Evolutionary conservation across 2,329 filamentous ascomycete genomes (phyloP).

Genomic region (Penicillium sp.): DNA sequence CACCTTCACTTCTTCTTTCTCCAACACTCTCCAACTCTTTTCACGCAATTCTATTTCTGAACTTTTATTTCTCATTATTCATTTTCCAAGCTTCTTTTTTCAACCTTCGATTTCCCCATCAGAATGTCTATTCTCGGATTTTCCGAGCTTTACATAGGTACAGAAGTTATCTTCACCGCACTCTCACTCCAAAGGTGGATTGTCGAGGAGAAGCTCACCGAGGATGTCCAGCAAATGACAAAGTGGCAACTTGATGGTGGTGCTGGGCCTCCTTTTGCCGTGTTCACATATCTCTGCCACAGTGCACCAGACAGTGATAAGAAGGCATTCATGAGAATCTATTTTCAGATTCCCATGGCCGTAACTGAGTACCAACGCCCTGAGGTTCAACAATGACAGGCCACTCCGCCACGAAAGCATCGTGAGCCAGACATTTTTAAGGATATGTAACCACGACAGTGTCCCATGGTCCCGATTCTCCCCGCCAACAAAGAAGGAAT

Average conservation of each 20-base stretch:
- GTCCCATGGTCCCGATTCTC: neutral
- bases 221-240: neutral
- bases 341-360: neutral
- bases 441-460: neutral
- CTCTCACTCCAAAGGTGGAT: neutral
- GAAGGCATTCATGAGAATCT: neutral
- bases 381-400: neutral
- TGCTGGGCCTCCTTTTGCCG: neutral
- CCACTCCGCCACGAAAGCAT: neutral
- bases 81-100: too few relatives aligned
- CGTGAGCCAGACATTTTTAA: neutral
- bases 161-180: neutral
- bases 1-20: too few relatives aligned
- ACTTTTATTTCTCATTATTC: too few relatives aligned
- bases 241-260: neutral
- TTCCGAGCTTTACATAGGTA: neutral
- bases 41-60: too few relatives aligned
- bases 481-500: neutral
- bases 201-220: slow-evolving; percentile 1
- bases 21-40: too few relatives aligned
- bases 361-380: neutral
- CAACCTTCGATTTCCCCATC: too few relatives aligned
- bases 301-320: neutral
- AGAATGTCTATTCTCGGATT: neutral
- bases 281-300: neutral